A percentile compares a stretch with the other conserved stretches of the same genome.
Evolutionary conservation across 2,329 filamentous ascomycete species (phyloP).

Genomic region (Zasmidium angulare): DNA sequence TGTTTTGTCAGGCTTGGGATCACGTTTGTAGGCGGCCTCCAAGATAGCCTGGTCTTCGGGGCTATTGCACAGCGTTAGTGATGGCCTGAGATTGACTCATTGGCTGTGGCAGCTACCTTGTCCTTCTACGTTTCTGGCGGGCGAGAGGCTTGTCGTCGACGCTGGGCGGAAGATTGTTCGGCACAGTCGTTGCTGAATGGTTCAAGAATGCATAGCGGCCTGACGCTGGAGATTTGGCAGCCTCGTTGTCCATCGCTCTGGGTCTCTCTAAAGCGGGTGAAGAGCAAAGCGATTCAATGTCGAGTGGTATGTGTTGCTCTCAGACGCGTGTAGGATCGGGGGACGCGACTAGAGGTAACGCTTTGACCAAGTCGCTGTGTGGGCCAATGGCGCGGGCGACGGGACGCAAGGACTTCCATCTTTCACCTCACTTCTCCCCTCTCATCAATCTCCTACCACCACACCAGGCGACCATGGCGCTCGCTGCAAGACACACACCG

Average conservation of each 20-base stretch:
- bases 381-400: not conserved
- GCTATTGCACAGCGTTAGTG: constrained; percentile 46
- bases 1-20: constrained; percentile 88
- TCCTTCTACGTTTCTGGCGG: constrained; percentile 61
- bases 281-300: not conserved
- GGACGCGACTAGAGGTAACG: not conserved
- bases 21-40: constrained; percentile 78
- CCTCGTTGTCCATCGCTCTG: not conserved
- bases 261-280: not conserved
- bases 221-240: not conserved
- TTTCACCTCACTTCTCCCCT: not conserved
- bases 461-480: too few species aligned
- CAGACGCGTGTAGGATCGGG: not conserved
- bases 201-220: constrained; percentile 56
- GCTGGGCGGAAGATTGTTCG: constrained; percentile 53
- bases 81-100: not conserved
- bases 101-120: constrained; percentile 53
- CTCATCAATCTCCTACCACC: too few species aligned
- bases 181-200: constrained; percentile 58
- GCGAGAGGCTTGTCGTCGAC: constrained; percentile 61
- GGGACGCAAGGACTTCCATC: not conserved
- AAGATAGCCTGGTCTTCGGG: constrained; percentile 86
- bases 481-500: too few species aligned
- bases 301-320: not conserved
- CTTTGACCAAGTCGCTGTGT: not conserved